Evolutionary conservation across 2,329 filamentous ascomycete species (phyloP).

Genomic region (Neonectria faginata): DNA sequence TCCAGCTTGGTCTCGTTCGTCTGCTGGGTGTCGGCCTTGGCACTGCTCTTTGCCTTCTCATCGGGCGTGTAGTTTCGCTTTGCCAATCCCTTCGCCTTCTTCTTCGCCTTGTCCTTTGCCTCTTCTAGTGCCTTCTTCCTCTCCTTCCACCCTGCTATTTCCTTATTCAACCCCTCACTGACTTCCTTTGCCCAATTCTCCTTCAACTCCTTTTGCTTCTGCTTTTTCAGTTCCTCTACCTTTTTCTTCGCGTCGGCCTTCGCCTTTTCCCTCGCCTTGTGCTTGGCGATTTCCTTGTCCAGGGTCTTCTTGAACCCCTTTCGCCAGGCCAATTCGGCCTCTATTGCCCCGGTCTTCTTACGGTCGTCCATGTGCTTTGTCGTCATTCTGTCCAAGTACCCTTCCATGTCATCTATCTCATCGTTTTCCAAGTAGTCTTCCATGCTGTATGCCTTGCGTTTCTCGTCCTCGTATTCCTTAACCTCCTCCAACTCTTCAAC

Average conservation of each 20-base stretch:
- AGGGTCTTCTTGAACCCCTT: neutral
- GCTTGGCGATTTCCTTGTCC: neutral
- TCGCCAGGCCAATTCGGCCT: neutral
- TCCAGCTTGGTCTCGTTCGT: too few species aligned
- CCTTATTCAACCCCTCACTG: too few species aligned
- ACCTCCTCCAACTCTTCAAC: neutral
- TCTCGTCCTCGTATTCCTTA: neutral
- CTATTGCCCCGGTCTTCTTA: neutral
- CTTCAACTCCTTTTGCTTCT: too few species aligned
- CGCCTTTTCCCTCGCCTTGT: neutral
- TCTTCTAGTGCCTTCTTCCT: neutral
- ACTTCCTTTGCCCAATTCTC: too few species aligned
- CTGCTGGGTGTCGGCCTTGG: too few species aligned
- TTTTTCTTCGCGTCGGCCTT: neutral
- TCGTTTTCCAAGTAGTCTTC: neutral
- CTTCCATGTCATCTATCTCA: neutral
- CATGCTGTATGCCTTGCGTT: neutral
- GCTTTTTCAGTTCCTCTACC: too few species aligned
- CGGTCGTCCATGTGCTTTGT: neutral
- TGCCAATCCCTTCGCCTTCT: neutral
- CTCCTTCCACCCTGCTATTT: too few species aligned
- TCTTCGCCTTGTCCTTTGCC: neutral
- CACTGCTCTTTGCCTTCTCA: neutral
- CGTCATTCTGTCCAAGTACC: neutral
- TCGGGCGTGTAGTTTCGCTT: neutral